Conservation (phyloP, 768 basidiomycete genomes). For the Trametes villosa region DNA sequence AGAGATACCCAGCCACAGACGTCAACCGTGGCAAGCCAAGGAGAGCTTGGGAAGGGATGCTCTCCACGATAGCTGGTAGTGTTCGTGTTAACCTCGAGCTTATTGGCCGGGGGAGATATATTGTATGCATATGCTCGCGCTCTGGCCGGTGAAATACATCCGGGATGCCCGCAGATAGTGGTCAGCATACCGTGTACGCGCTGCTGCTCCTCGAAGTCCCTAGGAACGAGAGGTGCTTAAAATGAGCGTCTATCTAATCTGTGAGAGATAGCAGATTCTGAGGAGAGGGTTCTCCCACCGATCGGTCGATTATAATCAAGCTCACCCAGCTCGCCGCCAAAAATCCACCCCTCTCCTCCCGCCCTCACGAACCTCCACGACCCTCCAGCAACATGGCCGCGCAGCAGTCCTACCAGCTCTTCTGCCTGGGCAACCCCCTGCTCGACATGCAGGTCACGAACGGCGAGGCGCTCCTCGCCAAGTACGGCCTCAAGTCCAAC, state of each 20-base stretch:
- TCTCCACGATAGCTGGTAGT: too few species aligned
- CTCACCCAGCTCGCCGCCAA: background rate
- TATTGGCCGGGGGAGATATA: too few species aligned
- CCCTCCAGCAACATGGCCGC: conserved; percentile 41
- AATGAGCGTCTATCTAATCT: conserved; percentile 13
- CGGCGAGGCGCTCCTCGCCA: conserved; percentile 82
- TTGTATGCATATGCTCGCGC: too few species aligned
- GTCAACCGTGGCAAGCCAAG: too few species aligned
- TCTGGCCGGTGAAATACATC: too few species aligned
- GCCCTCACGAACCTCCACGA: conserved; percentile 14
- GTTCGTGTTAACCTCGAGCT: too few species aligned
- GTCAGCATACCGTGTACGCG: too few species aligned
- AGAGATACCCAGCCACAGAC: too few species aligned
- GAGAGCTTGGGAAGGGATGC: too few species aligned
- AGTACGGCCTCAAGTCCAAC: conserved; percentile 91
- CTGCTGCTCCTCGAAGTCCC: too few species aligned
- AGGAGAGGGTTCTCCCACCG: background rate
- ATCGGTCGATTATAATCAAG: conserved; percentile 9
- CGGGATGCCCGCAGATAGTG: too few species aligned
- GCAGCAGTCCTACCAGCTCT: conserved; percentile 60
- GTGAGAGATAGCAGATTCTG: background rate
- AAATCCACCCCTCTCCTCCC: conserved; percentile 12
- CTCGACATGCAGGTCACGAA: conserved; percentile 94
- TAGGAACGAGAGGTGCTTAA: background rate
- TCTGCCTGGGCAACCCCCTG: conserved; percentile 95